phyloP scores from a whole-genome alignment of 805 yeast genomes.

The Lipomyces yamadae region DNA sequence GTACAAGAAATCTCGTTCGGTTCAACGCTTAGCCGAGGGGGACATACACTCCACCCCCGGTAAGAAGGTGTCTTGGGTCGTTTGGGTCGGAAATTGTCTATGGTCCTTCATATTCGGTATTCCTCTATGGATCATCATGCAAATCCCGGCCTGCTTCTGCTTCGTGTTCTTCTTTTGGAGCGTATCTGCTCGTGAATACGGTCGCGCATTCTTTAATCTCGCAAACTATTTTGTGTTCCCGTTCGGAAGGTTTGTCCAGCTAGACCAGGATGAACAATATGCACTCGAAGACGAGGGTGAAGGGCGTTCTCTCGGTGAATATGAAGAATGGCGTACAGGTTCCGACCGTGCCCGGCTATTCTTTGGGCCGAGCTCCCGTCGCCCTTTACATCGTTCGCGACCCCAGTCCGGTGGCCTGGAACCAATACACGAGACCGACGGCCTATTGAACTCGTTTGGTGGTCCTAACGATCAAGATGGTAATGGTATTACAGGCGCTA shows the following conservation, averaged over 20 bases:
- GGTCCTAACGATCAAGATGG: slow-evolving; percentile 30
- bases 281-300: slow-evolving; percentile 85
- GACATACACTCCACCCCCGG: slow-evolving; percentile 82
- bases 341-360: slow-evolving; percentile 76
- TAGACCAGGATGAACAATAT: slow-evolving; percentile 78
- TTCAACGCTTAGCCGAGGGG: slow-evolving; percentile 85
- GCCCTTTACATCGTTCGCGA: slow-evolving; percentile 24
- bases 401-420: slow-evolving; percentile 23
- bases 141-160: slow-evolving; percentile 41
- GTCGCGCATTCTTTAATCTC: slow-evolving; percentile 60
- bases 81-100: slow-evolving; percentile 66
- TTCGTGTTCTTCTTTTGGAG: slow-evolving; percentile 48
- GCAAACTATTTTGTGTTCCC: slow-evolving; percentile 81
- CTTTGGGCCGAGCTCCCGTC: slow-evolving; percentile 61
- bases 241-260: slow-evolving; percentile 85
- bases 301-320: slow-evolving; percentile 83
- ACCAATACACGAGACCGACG: slow-evolving; percentile 30
- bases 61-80: slow-evolving; percentile 62
- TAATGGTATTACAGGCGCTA: background rate
- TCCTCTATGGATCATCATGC: slow-evolving; percentile 58
- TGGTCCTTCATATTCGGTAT: slow-evolving; percentile 82
- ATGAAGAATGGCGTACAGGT: slow-evolving; percentile 69
- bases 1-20: slow-evolving; percentile 90
- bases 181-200: slow-evolving; percentile 62
- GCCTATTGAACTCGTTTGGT: slow-evolving; percentile 28